Evolutionary conservation across 768 basidiomycete species (phyloP).

Genomic region (Mycena capillaripes): DNA sequence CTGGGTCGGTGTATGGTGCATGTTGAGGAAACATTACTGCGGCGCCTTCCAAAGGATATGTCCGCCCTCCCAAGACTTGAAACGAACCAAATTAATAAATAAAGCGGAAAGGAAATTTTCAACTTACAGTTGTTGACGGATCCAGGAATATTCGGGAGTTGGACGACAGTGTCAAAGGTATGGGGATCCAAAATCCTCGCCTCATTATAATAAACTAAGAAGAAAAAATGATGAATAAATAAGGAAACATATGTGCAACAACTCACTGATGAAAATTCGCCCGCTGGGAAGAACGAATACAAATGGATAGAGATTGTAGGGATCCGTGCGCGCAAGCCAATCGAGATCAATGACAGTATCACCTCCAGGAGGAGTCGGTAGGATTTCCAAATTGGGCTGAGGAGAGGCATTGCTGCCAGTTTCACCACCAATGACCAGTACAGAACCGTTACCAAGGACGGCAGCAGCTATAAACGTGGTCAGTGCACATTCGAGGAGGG

Average conservation of each 20-base stretch:
- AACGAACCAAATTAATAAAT: neutral
- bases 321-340: constrained; percentile 79
- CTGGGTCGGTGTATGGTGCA: constrained; percentile 81
- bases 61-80: constrained; percentile 74
- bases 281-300: constrained; percentile 78
- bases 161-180: constrained; percentile 71
- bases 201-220: constrained; percentile 82
- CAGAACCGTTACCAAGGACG: constrained; percentile 78
- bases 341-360: constrained; percentile 72
- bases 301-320: constrained; percentile 87
- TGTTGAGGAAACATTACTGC: constrained; percentile 78
- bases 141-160: constrained; percentile 81
- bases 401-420: constrained; percentile 76
- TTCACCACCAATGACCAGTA: constrained; percentile 72
- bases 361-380: constrained; percentile 77
- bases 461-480: constrained; percentile 72
- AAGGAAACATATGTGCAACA: neutral
- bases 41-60: constrained; percentile 84
- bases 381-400: constrained; percentile 78
- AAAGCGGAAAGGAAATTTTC: neutral
- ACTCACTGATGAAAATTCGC: constrained; percentile 77
- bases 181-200: constrained; percentile 81
- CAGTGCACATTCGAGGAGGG: neutral
- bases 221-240: neutral
- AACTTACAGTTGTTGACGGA: constrained; percentile 74